phyloP scores from a whole-genome alignment of 768 basidiomycete genomes.

The Hygrophoropsis aurantiaca region DNA sequence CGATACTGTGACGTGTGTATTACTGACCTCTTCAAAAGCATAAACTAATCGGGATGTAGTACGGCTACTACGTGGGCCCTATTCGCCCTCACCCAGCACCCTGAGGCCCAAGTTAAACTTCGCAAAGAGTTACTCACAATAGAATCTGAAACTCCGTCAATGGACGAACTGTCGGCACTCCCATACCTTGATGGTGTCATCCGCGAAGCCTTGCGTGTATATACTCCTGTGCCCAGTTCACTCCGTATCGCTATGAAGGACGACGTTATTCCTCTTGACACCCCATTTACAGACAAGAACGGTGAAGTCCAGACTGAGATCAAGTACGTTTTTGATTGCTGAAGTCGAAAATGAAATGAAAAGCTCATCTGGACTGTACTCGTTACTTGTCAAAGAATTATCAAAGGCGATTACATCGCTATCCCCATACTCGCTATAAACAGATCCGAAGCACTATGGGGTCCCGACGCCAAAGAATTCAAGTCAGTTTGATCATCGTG shows the following conservation, averaged over 20 bases:
- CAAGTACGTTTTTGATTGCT: slow-evolving; percentile 31
- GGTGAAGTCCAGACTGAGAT: slow-evolving; percentile 43
- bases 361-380: not conserved
- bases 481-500: not conserved
- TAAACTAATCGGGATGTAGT: slow-evolving; percentile 7
- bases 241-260: too few relatives aligned
- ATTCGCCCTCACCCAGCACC: slow-evolving; percentile 59
- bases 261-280: slow-evolving; percentile 50
- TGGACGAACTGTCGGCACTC: slow-evolving; percentile 74
- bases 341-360: too few relatives aligned
- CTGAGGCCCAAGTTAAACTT: too few relatives aligned
- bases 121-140: slow-evolving; percentile 46
- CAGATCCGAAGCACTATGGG: too few relatives aligned
- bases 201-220: slow-evolving; percentile 57
- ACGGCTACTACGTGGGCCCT: slow-evolving; percentile 58
- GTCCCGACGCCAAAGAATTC: too few relatives aligned
- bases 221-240: slow-evolving; percentile 50
- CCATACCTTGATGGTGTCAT: slow-evolving; percentile 62
- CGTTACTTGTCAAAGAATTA: slow-evolving; percentile 24
- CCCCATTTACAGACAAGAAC: slow-evolving; percentile 43
- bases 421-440: too few relatives aligned
- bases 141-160: slow-evolving; percentile 56
- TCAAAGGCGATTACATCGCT: slow-evolving; percentile 44
- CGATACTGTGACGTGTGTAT: too few relatives aligned
- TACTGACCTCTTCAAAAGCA: slow-evolving; percentile 37